Evolutionary conservation across 306 rosid species (phyloP).

Genomic region (Castanea mollissima): DNA sequence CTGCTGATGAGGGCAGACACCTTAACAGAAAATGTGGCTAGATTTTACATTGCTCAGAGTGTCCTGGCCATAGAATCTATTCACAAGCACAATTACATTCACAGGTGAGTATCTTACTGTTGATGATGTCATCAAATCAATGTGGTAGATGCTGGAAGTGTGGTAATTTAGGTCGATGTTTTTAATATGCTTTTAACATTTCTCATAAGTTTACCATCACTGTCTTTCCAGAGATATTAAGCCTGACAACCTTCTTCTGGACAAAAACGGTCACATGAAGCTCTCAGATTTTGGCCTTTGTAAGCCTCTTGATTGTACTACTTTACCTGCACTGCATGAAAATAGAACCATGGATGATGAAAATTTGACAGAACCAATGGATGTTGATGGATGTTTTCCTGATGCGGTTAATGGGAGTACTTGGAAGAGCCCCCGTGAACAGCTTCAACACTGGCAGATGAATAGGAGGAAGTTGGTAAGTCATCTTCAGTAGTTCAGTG

Average conservation of each 20-base stretch:
- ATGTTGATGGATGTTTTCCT: constrained; percentile 53
- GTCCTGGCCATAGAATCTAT: constrained; percentile 96
- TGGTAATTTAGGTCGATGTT: not conserved
- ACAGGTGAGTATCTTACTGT: constrained; percentile 54
- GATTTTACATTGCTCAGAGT: constrained; percentile 96
- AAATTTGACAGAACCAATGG: constrained; percentile 85
- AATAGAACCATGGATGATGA: constrained; percentile 78
- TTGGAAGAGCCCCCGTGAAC: constrained; percentile 94
- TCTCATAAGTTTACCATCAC: constrained; percentile 22
- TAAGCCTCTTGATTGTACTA: constrained; percentile 89
- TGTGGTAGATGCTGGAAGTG: constrained; percentile 17
- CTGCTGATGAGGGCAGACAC: constrained; percentile 95
- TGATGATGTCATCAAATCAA: constrained; percentile 18
- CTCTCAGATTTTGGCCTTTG: constrained; percentile 99
- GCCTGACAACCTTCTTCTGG: constrained; percentile 95
- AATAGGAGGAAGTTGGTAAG: constrained; percentile 97
- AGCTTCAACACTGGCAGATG: constrained; percentile 98
- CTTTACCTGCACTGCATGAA: constrained; percentile 92
- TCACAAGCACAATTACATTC: constrained; percentile 92
- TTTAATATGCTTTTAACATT: constrained; percentile 10
- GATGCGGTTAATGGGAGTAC: constrained; percentile 70
- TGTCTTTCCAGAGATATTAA: constrained; percentile 80
- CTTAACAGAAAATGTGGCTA: constrained; percentile 76
- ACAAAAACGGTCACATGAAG: constrained; percentile 95
- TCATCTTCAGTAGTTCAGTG: constrained; percentile 15